These are phyloP conservation scores for Penicillium olsonii DNA, from an alignment of 2,329 filamentous ascomycete genomes.

Conservation along the genomic window DNA sequence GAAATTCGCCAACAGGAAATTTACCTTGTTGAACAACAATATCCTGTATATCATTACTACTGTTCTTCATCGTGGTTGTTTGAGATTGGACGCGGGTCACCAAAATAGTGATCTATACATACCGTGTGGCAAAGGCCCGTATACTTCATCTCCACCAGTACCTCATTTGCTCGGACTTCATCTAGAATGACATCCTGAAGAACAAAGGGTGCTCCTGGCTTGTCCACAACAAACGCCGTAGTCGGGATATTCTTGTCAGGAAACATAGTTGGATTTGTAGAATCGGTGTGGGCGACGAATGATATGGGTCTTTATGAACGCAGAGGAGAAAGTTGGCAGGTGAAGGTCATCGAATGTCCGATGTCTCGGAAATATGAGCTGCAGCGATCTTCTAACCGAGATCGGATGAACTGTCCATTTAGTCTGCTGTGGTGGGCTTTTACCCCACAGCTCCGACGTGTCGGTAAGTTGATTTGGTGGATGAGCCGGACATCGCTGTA, in stretches of 20 bases:
- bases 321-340: background rate
- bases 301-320: background rate
- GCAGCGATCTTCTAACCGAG: background rate
- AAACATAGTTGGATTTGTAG: slow-evolving; percentile 12
- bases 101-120: slow-evolving; percentile 1
- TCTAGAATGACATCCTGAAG: slow-evolving; percentile 31
- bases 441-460: background rate
- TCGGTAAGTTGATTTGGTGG: background rate
- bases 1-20: slow-evolving; percentile 27
- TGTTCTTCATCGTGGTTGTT: background rate
- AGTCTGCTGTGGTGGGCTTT: background rate
- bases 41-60: slow-evolving; percentile 18
- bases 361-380: background rate
- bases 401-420: background rate
- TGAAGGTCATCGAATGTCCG: background rate
- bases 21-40: slow-evolving; percentile 29
- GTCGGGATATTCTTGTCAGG: slow-evolving; percentile 20
- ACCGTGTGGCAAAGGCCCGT: slow-evolving; percentile 38
- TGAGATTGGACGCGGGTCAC: background rate
- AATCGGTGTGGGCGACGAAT: background rate
- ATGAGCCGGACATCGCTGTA: background rate
- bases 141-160: slow-evolving; percentile 39
- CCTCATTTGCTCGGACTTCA: slow-evolving; percentile 30
- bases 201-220: slow-evolving; percentile 19
- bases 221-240: slow-evolving; percentile 22